Evolutionary conservation across 2,329 filamentous ascomycete species (phyloP), one percentile per base, ranked within the genome.

Genomic region (Phialophora chinensis): DNA sequence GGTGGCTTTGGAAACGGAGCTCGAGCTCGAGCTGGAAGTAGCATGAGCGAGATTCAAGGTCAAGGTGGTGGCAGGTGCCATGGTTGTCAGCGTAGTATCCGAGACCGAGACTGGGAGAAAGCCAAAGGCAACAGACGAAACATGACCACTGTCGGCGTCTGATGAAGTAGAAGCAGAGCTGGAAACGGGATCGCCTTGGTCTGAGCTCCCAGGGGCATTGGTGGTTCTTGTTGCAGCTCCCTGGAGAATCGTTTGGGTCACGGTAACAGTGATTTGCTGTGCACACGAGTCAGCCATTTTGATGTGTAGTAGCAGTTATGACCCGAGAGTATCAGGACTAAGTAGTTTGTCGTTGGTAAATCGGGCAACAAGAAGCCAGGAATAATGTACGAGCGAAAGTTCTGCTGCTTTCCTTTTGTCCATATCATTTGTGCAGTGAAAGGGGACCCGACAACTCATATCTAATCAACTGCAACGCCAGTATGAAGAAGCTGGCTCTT

Each of bases 221-320:
- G 66, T 33, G 17, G 64, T 66, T 33, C 64, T 69, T 29, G 63
- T 66, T 14, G 67, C 64, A 27, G 64, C 67, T 14, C 64, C 67
- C 23, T 69, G 67, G 14, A 66, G 25, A 5, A 69, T 42, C 35
- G 67, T 69, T 27, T 66, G 57, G 25, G 67, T 69, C 35, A 69
- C 64, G 17, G 67, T 69, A 11, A 69, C 64, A 27, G 67, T 69
- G 23, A 52, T 29, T 29, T 25, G 53, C 10, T 33, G 49, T 27
- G 56, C 62, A 53, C 67, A 69, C 14, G 64, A 60, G 23, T 52
- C 60, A 29, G 60, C 27, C 53, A 50, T 47, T 6, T 44, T 33
- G 55, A 31, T 55, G 49, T 52, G 20, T 2, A 23, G 49, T 7
- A 52, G 6, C 38, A 44, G 17, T 44, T n/a, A n/a, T 44, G 38